Conservation (phyloP, 202 grass and related monocot species). For the Brachypodium distachyon region DNA sequence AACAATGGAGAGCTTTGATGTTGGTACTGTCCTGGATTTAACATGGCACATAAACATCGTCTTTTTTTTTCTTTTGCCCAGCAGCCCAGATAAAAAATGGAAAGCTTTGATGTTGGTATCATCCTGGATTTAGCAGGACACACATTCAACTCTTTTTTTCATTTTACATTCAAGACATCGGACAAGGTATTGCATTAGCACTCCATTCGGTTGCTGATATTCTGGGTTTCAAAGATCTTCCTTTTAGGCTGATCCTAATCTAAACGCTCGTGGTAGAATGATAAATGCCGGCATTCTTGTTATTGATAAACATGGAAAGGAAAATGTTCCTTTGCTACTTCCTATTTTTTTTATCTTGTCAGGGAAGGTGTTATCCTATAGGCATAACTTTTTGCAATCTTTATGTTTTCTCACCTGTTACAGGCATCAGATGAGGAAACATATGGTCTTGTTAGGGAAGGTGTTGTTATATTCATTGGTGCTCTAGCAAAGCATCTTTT, state of each 20-base stretch:
- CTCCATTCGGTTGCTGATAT: conserved; percentile 89
- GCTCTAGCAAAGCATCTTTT: conserved; percentile 96
- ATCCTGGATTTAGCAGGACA: conserved; percentile 72
- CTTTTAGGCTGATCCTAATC: conserved; percentile 96
- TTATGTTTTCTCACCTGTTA: not conserved
- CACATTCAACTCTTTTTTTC: conserved; percentile 84
- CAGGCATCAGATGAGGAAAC: conserved; percentile 94
- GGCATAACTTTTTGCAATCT: not conserved
- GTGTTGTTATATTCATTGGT: conserved; percentile 98
- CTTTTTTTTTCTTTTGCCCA: no score
- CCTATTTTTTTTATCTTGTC: conserved; percentile 85
- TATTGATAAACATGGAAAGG: conserved; percentile 96
- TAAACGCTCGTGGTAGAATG: conserved; percentile 91
- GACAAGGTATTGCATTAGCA: conserved; percentile 91
- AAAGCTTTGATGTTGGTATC: not conserved
- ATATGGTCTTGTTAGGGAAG: conserved; percentile 96
- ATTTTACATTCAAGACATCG: conserved; percentile 78
- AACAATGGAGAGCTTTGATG: no score
- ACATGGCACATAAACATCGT: no score
- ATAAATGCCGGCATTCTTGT: conserved; percentile 94
- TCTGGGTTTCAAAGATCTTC: conserved; percentile 88
- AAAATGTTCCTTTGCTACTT: conserved; percentile 96
- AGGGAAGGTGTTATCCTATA: no score
- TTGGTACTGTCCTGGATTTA: no score
- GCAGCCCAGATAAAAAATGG: no score